Conservation (phyloP, 2,329 filamentous ascomycete genomes). For the Colletotrichum neosansevieriae region DNA sequence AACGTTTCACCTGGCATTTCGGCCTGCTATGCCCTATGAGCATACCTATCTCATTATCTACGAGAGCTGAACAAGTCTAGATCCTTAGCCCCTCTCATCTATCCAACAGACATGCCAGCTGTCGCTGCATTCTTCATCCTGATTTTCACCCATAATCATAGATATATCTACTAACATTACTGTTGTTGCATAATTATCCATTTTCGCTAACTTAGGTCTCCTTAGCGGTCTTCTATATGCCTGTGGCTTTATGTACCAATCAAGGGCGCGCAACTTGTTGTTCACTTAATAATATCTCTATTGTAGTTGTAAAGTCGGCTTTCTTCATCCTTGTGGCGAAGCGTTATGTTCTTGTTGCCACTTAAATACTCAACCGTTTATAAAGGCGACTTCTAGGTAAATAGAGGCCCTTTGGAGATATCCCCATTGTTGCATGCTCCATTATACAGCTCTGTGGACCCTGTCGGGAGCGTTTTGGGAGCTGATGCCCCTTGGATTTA, state of each 20-base stretch:
- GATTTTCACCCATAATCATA: background rate
- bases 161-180: background rate
- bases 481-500: background rate
- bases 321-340: background rate
- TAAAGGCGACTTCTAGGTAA: background rate
- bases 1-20: no score
- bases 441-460: background rate
- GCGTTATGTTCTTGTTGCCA: background rate
- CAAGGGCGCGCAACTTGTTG: background rate
- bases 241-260: background rate
- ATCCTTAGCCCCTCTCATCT: background rate
- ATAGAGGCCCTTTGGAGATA: background rate
- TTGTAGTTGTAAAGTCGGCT: background rate
- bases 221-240: background rate
- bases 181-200: background rate
- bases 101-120: background rate
- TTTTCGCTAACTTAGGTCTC: background rate
- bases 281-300: background rate
- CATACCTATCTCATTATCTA: no score
- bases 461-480: background rate
- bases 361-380: background rate
- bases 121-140: background rate
- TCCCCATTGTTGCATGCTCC: background rate
- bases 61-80: no score
- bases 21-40: no score